Conservation (phyloP, 768 basidiomycete genomes). For the Lactarius akahatsu region DNA sequence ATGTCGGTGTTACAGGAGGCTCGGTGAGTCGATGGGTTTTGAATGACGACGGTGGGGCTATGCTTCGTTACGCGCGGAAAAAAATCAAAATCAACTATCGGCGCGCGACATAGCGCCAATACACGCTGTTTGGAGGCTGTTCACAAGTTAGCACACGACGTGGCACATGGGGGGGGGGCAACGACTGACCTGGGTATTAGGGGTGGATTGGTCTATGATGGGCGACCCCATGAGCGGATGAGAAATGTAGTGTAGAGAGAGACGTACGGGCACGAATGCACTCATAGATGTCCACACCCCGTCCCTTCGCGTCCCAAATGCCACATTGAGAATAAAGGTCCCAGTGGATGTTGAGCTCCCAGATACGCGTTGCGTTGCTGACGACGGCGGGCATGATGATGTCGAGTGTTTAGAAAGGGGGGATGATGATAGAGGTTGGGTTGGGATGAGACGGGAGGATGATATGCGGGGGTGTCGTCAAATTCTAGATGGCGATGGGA, state of each 20-base stretch:
- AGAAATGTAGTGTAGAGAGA: constrained; percentile 3
- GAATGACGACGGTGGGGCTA: constrained; percentile 15
- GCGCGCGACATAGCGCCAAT: constrained; percentile 51
- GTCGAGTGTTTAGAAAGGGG: constrained; percentile 11
- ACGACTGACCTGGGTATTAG: constrained; percentile 43
- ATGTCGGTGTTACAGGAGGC: constrained; percentile 20
- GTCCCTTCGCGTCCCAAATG: constrained; percentile 64
- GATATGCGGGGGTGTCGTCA: constrained; percentile 11
- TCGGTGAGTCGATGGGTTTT: constrained; percentile 4
- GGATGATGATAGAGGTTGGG: constrained; percentile 4
- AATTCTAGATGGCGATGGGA: constrained; percentile 14
- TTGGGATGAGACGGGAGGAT: constrained; percentile 16
- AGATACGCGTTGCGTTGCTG: constrained; percentile 64
- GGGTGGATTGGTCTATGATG: constrained; percentile 56
- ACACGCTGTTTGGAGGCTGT: constrained; percentile 45
- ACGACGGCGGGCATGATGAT: constrained; percentile 47
- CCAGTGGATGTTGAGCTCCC: constrained; percentile 71
- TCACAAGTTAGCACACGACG: constrained; percentile 14
- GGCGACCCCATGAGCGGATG: constrained; percentile 15
- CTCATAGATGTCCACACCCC: constrained; percentile 75
- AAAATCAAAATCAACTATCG: constrained; percentile 33
- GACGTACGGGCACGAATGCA: constrained; percentile 67
- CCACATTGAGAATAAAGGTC: constrained; percentile 63
- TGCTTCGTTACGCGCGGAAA: constrained; percentile 15
- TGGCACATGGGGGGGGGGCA: not conserved